Conservation (phyloP, 176 grass and related monocot species). For the Neostapfia colusana region DNA sequence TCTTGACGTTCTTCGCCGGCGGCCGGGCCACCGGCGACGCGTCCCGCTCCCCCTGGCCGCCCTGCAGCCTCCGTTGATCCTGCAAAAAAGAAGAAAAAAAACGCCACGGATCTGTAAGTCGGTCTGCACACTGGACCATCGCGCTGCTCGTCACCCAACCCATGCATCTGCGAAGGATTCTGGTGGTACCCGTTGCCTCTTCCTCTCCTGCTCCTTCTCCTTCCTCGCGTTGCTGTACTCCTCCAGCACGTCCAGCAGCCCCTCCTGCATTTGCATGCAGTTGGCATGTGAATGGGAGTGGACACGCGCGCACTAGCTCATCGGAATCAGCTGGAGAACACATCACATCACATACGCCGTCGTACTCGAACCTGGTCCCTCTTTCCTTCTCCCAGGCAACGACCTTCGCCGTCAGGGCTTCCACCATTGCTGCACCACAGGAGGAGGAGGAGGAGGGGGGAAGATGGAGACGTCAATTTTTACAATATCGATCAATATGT, state of each 20-base stretch:
- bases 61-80: slow-evolving; percentile 42
- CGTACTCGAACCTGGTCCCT: slow-evolving; percentile 58
- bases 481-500: no score
- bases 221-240: slow-evolving; percentile 35
- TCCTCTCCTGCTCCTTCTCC: slow-evolving; percentile 52
- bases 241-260: slow-evolving; percentile 20
- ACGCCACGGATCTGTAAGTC: neutral
- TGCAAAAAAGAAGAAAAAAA: no score
- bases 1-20: slow-evolving; percentile 44
- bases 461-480: no score
- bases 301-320: neutral
- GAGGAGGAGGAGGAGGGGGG: no score
- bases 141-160: slow-evolving; percentile 4
- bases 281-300: neutral
- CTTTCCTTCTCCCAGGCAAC: slow-evolving; percentile 72
- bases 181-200: slow-evolving; percentile 37
- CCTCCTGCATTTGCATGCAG: slow-evolving; percentile 29
- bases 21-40: slow-evolving; percentile 36
- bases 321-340: neutral
- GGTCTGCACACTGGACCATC: no score
- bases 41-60: slow-evolving; percentile 8
- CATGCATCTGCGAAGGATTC: no score
- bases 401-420: slow-evolving; percentile 53
- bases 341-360: no score
- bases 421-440: slow-evolving; percentile 61